These are phyloP conservation scores for Bolboschoenus planiculmis DNA, from an alignment of 176 grass and related monocot species.

Conservation along the genomic window DNA sequence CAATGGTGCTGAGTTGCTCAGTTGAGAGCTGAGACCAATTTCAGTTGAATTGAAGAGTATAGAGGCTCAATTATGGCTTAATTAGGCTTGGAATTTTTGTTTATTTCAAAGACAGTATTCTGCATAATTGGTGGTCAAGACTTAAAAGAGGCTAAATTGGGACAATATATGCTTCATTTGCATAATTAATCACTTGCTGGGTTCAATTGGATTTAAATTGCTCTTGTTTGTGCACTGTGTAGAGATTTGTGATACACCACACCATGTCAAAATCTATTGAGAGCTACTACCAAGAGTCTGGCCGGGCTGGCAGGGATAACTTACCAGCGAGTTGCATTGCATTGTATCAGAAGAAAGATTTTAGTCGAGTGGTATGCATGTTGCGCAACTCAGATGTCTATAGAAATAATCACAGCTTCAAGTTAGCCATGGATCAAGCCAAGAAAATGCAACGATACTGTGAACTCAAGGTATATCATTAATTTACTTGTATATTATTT, in stretches of 20 bases:
- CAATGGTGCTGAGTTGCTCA: not conserved
- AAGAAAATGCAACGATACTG: slow-evolving; percentile 90
- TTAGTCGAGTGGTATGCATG: slow-evolving; percentile 83
- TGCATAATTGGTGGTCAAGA: not conserved
- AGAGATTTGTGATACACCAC: slow-evolving; percentile 89
- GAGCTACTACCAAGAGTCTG: slow-evolving; percentile 97
- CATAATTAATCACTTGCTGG: not conserved
- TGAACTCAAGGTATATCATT: slow-evolving; percentile 65
- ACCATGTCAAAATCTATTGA: slow-evolving; percentile 92
- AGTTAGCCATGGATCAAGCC: slow-evolving; percentile 69
- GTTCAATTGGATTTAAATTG: slow-evolving; percentile 4
- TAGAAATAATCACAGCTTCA: slow-evolving; percentile 54
- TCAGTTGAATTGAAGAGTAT: not conserved
- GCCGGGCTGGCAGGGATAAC: slow-evolving; percentile 69
- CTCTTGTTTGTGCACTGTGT: slow-evolving; percentile 11
- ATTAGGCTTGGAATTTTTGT: not conserved
- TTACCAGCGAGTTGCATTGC: slow-evolving; percentile 53
- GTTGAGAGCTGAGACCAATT: not conserved
- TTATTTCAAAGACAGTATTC: not conserved
- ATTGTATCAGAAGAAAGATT: slow-evolving; percentile 85
- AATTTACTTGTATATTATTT: not conserved
- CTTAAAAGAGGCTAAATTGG: not conserved
- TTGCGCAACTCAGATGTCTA: slow-evolving; percentile 39
- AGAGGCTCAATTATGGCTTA: not conserved
- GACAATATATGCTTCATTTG: not conserved